Evolutionary conservation across 2,329 filamentous ascomycete genomes (phyloP).

Genomic region (Fusarium kyushuense): DNA sequence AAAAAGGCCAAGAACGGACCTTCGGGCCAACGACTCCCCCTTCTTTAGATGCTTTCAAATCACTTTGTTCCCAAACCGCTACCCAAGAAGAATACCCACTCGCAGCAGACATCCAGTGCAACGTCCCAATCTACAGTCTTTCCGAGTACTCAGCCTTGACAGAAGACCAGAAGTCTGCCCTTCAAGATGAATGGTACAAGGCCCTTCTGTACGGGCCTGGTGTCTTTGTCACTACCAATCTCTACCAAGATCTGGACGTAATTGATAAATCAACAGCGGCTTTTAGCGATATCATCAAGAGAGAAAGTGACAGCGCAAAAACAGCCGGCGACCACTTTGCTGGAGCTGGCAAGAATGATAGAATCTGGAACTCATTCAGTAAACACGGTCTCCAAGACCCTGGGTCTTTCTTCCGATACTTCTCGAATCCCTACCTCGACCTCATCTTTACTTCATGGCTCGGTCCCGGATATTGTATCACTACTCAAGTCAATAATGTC

Average conservation of each 20-base stretch:
- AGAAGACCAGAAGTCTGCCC: constrained; percentile 45
- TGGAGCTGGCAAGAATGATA: constrained; percentile 64
- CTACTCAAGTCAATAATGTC: constrained; percentile 73
- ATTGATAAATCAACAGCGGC: constrained; percentile 61
- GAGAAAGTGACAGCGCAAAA: constrained; percentile 53
- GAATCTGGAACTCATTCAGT: constrained; percentile 75
- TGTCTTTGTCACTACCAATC: constrained; percentile 67
- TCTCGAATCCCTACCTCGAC: constrained; percentile 69
- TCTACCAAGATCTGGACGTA: constrained; percentile 59
- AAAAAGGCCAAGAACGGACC: constrained; percentile 34
- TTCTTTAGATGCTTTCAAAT: constrained; percentile 58
- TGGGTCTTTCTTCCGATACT: constrained; percentile 66
- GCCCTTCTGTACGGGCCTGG: constrained; percentile 68
- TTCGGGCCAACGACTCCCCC: constrained; percentile 49
- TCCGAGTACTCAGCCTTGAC: constrained; percentile 49
- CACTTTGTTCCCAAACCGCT: constrained; percentile 57
- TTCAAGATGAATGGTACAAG: constrained; percentile 72
- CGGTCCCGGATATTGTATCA: constrained; percentile 70
- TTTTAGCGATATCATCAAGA: constrained; percentile 62
- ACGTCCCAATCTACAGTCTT: constrained; percentile 69
- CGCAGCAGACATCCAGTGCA: constrained; percentile 58
- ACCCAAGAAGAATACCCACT: constrained; percentile 60
- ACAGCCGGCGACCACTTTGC: constrained; percentile 72
- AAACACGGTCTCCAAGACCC: constrained; percentile 69
- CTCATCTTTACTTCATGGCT: constrained; percentile 68